Conservation (phyloP, 768 basidiomycete genomes). For the Rhizopogon vinicolor region DNA sequence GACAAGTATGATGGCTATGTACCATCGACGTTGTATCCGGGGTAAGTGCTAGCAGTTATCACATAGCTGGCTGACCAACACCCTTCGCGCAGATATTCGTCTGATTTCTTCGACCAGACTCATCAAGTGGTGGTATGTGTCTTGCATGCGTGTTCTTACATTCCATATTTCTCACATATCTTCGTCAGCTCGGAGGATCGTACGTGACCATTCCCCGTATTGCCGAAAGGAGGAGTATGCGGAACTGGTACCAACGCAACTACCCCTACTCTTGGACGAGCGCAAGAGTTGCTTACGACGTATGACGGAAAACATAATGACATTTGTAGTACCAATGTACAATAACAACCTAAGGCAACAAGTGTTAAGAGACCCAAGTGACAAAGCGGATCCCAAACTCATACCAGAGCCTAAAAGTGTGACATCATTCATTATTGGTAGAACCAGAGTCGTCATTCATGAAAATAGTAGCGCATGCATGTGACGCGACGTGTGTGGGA, state of each 20-base stretch:
- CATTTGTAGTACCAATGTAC: slow-evolving; percentile 31
- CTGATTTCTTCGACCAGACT: slow-evolving; percentile 87
- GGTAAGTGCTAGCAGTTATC: slow-evolving; percentile 36
- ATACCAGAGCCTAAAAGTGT: too few relatives aligned
- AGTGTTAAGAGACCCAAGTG: too few relatives aligned
- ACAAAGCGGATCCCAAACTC: too few relatives aligned
- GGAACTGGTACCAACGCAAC: slow-evolving; percentile 91
- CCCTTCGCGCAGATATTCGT: slow-evolving; percentile 51
- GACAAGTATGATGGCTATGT: slow-evolving; percentile 71
- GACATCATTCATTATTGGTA: too few relatives aligned
- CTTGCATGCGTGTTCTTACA: not conserved
- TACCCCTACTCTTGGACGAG: slow-evolving; percentile 90
- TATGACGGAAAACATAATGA: slow-evolving; percentile 6
- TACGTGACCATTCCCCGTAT: slow-evolving; percentile 83
- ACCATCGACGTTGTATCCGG: slow-evolving; percentile 80
- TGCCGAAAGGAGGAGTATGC: slow-evolving; percentile 65
- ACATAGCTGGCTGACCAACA: not conserved
- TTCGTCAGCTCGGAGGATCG: slow-evolving; percentile 78
- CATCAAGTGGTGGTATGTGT: slow-evolving; percentile 83
- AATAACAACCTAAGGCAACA: slow-evolving; percentile 20
- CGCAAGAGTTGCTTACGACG: slow-evolving; percentile 61
- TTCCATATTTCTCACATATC: not conserved
- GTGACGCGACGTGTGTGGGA: too few relatives aligned
- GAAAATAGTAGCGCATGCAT: too few relatives aligned
- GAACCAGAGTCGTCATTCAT: too few relatives aligned